Base-by-base conservation (phyloP, 352 stramenopile genomes). In the Globisporangium recalcitrans region DNA sequence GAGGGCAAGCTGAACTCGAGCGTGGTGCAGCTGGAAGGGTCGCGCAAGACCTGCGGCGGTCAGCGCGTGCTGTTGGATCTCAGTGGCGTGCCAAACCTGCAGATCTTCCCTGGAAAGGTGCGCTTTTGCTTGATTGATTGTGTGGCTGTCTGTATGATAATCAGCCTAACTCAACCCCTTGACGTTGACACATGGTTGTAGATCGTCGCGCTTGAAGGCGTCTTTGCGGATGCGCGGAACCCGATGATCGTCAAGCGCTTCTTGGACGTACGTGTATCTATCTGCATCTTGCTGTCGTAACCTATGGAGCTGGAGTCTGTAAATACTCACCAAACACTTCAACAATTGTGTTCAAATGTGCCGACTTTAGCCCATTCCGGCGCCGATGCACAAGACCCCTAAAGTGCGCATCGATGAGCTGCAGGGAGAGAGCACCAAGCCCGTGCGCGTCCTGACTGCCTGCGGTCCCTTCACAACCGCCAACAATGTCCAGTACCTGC, bases 401-500 rank as follows among this genome's bases (percentile, higher is more conserved):
- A 84, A 88, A 32, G 36, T 74, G 46, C 53, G 64, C 4, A 72
- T 90, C 2, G 80, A 77, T 55, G 67, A 82, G 38, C 60, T 87
- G 8, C 75, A 91, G 58, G 68, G 70, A 7, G 70, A 75, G 10
- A 68, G 70, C 46, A 53, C 68, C 14, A 71, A 74, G 29, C 68
- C 82, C 21, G 60, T 95, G n/a, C 82, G 80, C 29, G 67, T 99
- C 9, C 70, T 98, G 42, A 83, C 88, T 22, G 95, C 93, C 9
- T 94, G 85, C 47, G 97, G 97, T 0, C 97, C 97, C 4, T 99
- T 98, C 74, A 98, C 96, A 1, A 98, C 95, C 4, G 85, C 74
- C 21, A 89, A 96, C 69, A 97, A 97, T 71, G 85, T 98, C 19
- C 74, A 96, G 27, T 99, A 98, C 70, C 70, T 97, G 42, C 97